Percentiles rank a stretch among this genome's conserved stretches.
Evolutionary conservation across 495 filamentous ascomycete species (phyloP).

Genomic region (Pyrenula massariospora): DNA sequence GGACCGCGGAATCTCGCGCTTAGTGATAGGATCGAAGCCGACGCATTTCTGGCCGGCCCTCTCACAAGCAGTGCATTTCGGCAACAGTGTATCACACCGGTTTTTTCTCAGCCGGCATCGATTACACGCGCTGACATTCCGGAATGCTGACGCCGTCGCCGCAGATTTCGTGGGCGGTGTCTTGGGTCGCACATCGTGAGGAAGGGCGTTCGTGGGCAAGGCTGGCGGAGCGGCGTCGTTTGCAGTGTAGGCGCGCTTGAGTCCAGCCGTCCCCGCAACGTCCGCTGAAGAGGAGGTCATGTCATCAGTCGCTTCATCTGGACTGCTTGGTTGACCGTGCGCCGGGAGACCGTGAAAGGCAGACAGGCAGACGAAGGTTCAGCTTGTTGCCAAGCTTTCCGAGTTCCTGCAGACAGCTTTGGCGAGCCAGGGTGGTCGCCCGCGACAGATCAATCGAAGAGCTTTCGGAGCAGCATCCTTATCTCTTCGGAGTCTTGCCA

Average conservation of each 20-base stretch:
- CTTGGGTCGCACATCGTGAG: not conserved
- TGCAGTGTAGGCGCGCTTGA: not conserved
- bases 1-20: constrained; percentile 84
- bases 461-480: not conserved
- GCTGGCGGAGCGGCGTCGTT: not conserved
- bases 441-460: not conserved
- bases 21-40: constrained; percentile 91
- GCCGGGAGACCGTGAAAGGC: too few relatives aligned
- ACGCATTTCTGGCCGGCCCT: constrained; percentile 84
- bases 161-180: constrained; percentile 11
- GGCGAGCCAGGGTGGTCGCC: not conserved
- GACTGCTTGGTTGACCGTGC: too few relatives aligned
- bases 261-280: not conserved
- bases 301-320: not conserved
- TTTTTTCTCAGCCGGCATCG: constrained; percentile 88
- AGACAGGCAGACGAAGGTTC: too few relatives aligned
- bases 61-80: constrained; percentile 80
- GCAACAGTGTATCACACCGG: constrained; percentile 83
- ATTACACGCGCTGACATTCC: constrained; percentile 93
- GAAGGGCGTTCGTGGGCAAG: not conserved
- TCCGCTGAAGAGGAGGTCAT: not conserved
- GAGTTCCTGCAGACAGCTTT: not conserved
- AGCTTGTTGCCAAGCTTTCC: not conserved
- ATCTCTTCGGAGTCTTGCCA: too few relatives aligned
- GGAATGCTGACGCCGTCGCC: constrained; percentile 51